Conservation (phyloP, 2,329 filamentous ascomycete species). For the Clonostachys byssicola region DNA sequence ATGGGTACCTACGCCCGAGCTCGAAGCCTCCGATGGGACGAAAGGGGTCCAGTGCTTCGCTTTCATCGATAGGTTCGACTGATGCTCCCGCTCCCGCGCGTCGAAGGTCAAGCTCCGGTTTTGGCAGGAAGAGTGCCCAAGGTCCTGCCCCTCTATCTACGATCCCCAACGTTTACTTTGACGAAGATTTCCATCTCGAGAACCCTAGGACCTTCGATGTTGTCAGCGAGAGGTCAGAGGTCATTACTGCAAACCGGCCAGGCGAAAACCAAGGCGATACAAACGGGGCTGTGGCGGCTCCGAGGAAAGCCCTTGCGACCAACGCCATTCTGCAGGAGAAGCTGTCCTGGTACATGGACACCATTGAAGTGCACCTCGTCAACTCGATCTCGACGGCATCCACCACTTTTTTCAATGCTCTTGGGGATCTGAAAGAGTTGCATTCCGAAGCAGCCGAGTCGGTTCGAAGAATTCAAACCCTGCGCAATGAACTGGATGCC, state of each 20-base stretch:
- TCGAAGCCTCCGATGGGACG: conserved; percentile 16
- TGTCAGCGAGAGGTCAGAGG: conserved; percentile 91
- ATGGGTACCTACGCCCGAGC: conserved; percentile 41
- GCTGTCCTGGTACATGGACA: conserved; percentile 99
- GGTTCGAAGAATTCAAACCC: conserved; percentile 75
- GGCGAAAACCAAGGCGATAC: conserved; percentile 46
- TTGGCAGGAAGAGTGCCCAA: conserved; percentile 57
- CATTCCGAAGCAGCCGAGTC: conserved; percentile 92
- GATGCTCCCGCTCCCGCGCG: conserved; percentile 37
- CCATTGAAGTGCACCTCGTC: conserved; percentile 94
- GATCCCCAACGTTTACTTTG: conserved; percentile 90
- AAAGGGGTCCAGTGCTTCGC: conserved; percentile 34
- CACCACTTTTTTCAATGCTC: conserved; percentile 90
- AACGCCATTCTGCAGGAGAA: conserved; percentile 98
- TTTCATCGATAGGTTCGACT: conserved; percentile 44
- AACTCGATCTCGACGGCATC: conserved; percentile 94
- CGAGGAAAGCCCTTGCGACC: conserved; percentile 84
- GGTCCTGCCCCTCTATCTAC: conserved; percentile 84
- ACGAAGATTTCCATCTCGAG: conserved; percentile 90
- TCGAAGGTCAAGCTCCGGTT: conserved; percentile 40
- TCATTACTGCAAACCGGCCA: conserved; percentile 65
- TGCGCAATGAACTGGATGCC: conserved; percentile 74
- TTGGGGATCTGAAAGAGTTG: conserved; percentile 85
- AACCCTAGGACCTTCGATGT: conserved; percentile 96
- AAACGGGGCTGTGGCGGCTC: conserved; percentile 52